Evolutionary conservation across 306 rosid genomes (phyloP), one percentile per base, ranked within the genome.

Genomic region (Calophaca sinica): DNA sequence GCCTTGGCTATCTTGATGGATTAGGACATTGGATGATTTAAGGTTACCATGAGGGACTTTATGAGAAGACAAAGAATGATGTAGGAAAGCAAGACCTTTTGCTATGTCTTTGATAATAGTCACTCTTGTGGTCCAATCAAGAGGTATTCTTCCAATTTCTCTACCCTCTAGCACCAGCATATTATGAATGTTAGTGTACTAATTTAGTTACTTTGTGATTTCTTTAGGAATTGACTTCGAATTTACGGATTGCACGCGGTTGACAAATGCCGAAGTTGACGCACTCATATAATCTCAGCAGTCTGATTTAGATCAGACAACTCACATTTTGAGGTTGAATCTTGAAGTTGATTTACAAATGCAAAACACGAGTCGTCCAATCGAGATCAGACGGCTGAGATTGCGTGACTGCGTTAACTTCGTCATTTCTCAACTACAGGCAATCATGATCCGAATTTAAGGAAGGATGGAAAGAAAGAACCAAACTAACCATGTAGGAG

Each of bases 21-120:
- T 70, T 51, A 88, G 74, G 38, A 90, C 86, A 49, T 90, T 90
- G 45, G 89, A 63, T 51, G 96, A 86, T 73, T 86, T 87, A 71
- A 90, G 89, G 71, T 90, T 90, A 45, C 79, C 89, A 82, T 88
- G 96, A 51, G 90, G 96, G 13, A 85, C 93, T 79, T 80, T 88
- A 5, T 87, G 88, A 70, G 83, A 72, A n/a, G 88, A 77, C 35
- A 88, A 74, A 48, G 86, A 85, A 9, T 87, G 85, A 36, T 90
- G 96, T 70, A 90, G 93, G 57, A 87, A 90, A 60, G 62, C 64
- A 20, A 90, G 91, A 41, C 89, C 93, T 42, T 82, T 85, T 77
- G 90, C 96, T 81, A 85, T 87, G 80, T 76, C 88, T 76, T 88
- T 88, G 81, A 90, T 87, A 1, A 88, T 87, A 5, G 84, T 67